Conservation (phyloP, 148 eudicot species). For the Gaultheria prostrata region DNA sequence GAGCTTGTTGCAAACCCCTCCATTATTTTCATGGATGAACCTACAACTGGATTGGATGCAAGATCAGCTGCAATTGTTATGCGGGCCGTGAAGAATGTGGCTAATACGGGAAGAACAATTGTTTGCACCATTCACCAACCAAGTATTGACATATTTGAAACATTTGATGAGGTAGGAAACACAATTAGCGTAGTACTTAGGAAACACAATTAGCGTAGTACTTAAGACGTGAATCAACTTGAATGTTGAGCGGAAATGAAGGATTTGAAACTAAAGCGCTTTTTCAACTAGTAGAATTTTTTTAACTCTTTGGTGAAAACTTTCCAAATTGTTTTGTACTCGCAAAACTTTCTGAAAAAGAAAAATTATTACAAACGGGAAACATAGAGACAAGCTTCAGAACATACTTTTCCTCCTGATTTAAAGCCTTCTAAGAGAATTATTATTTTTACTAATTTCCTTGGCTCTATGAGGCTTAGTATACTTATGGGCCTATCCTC, state of each 20-base stretch:
- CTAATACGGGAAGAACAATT: too few species aligned
- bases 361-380: too few species aligned
- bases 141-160: too few species aligned
- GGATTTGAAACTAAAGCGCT: too few species aligned
- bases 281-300: neutral
- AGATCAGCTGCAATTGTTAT: too few species aligned
- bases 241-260: too few species aligned
- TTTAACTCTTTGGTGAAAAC: neutral
- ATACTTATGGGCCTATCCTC: neutral
- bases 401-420: neutral
- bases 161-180: too few species aligned
- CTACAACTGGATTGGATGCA: too few species aligned
- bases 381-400: neutral
- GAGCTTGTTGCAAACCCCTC: too few species aligned
- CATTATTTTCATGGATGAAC: too few species aligned
- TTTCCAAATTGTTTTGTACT: neutral
- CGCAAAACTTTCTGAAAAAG: neutral
- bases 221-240: neutral
- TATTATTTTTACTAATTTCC: neutral
- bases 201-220: neutral
- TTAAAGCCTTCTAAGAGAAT: neutral
- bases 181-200: slow-evolving; percentile 86
- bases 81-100: too few species aligned
- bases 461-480: neutral
- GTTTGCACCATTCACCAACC: too few species aligned